A percentile compares a stretch with the other conserved stretches of the same genome.
Conservation (phyloP, 371 early-diverging fungal species). For the Dentiscutata heterogama region DNA sequence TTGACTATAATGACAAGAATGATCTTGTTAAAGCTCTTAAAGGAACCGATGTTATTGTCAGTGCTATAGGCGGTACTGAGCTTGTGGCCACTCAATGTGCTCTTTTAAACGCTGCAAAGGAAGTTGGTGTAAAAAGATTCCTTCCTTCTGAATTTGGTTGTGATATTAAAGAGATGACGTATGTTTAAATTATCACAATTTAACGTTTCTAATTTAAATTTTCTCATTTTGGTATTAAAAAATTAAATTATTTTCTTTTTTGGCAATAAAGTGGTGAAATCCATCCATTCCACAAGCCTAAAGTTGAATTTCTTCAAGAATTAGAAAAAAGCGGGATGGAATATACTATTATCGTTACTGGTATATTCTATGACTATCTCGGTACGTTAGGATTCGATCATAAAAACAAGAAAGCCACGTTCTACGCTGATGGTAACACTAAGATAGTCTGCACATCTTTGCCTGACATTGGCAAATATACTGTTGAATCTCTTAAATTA, state of each 20-base stretch:
- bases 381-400: slow-evolving; percentile 1
- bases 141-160: slow-evolving; percentile 30
- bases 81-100: not conserved
- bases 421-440: not conserved
- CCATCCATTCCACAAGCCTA: not conserved
- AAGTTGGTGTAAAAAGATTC: slow-evolving; percentile 22
- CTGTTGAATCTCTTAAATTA: slow-evolving; percentile 23
- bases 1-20: slow-evolving; percentile 21
- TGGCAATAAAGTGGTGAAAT: not conserved
- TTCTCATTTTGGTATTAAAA: not conserved
- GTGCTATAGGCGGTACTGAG: not conserved
- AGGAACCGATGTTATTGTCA: no score
- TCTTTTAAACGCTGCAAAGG: slow-evolving; percentile 15
- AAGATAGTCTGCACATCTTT: not conserved
- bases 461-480: slow-evolving; percentile 8
- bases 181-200: no score
- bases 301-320: not conserved
- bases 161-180: not conserved
- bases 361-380: slow-evolving; percentile 17
- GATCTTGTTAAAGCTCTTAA: no score
- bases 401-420: slow-evolving; percentile 22
- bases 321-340: no score
- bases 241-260: not conserved
- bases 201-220: not conserved
- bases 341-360: slow-evolving; percentile 3